Percentiles rank a stretch among this genome's conserved stretches.
These are phyloP conservation scores for Zasmidium citrigriseum DNA, from an alignment of 2,329 filamentous ascomycete species.

Conservation along the genomic window DNA sequence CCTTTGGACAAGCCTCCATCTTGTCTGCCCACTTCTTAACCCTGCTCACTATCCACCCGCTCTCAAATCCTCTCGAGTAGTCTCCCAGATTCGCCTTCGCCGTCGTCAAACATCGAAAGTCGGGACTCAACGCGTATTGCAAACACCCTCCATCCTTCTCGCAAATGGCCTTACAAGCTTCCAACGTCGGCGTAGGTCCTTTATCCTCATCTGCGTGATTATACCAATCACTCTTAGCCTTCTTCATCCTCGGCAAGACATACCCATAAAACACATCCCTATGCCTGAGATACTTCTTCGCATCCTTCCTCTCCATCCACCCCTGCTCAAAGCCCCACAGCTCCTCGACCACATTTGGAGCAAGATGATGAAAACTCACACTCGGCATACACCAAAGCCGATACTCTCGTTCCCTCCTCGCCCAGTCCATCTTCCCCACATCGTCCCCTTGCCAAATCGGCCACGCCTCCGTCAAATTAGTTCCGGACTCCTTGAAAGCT, in stretches of 20 bases:
- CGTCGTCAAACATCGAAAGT: conserved; percentile 15
- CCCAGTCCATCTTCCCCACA: conserved; percentile 26
- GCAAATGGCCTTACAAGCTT: conserved; percentile 24
- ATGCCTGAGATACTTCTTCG: conserved; percentile 18
- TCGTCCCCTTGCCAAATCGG: conserved; percentile 31
- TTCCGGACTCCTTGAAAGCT: conserved; percentile 26
- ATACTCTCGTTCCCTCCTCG: conserved; percentile 20
- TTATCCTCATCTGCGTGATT: conserved; percentile 26
- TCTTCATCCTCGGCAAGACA: conserved; percentile 22
- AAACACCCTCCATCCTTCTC: conserved; percentile 17
- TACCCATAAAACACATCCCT: conserved; percentile 26
- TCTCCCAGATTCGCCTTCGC: conserved; percentile 22
- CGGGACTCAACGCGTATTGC: conserved; percentile 22
- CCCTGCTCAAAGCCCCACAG: conserved; percentile 28
- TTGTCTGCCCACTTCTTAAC: conserved; percentile 13
- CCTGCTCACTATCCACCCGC: conserved; percentile 27
- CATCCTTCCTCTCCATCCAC: conserved; percentile 16
- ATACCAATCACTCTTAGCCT: conserved; percentile 24
- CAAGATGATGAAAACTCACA: conserved; percentile 28
- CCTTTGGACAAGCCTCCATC: conserved; percentile 2
- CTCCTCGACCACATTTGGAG: conserved; percentile 21
- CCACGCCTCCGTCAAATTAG: conserved; percentile 24
- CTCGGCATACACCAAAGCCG: conserved; percentile 30
- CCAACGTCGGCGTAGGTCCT: conserved; percentile 10
- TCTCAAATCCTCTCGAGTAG: conserved; percentile 18